These are phyloP conservation scores for Platismatia glauca DNA, from an alignment of 495 filamentous ascomycete genomes.

Conservation along the genomic window DNA sequence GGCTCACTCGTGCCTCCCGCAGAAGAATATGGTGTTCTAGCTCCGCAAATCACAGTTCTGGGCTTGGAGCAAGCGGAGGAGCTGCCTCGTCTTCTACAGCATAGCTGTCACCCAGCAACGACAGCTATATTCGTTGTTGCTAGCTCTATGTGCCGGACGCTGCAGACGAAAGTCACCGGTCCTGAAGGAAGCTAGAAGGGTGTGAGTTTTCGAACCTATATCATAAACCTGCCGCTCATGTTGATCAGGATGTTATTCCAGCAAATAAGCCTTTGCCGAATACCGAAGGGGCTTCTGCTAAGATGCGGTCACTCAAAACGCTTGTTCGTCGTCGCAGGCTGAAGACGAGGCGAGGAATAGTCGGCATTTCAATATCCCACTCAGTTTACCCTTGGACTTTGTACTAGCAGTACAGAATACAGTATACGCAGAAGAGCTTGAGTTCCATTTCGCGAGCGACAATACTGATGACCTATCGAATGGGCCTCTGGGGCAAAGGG, in stretches of 20 bases:
- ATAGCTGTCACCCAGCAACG: background rate
- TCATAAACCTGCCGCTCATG: background rate
- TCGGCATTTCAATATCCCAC: background rate
- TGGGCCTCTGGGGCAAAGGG: background rate
- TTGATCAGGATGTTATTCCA: background rate
- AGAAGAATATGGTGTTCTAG: background rate
- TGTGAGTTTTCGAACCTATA: background rate
- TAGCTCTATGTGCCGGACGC: background rate
- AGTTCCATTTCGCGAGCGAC: background rate
- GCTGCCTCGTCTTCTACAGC: background rate
- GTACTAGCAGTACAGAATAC: background rate
- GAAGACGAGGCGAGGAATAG: background rate
- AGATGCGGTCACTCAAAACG: background rate
- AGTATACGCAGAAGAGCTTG: background rate
- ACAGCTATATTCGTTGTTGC: background rate
- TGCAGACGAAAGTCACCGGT: background rate
- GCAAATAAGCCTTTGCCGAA: too few relatives aligned
- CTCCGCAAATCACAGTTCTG: background rate
- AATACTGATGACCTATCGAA: background rate
- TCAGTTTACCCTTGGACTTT: background rate
- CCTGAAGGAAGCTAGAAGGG: background rate
- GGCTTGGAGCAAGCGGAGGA: background rate
- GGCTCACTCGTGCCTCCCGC: background rate
- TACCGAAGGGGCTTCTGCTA: too few relatives aligned
- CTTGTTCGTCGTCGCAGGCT: background rate